phyloP scores from a whole-genome alignment of 495 filamentous ascomycete genomes.

The Penicillium paradoxum region DNA sequence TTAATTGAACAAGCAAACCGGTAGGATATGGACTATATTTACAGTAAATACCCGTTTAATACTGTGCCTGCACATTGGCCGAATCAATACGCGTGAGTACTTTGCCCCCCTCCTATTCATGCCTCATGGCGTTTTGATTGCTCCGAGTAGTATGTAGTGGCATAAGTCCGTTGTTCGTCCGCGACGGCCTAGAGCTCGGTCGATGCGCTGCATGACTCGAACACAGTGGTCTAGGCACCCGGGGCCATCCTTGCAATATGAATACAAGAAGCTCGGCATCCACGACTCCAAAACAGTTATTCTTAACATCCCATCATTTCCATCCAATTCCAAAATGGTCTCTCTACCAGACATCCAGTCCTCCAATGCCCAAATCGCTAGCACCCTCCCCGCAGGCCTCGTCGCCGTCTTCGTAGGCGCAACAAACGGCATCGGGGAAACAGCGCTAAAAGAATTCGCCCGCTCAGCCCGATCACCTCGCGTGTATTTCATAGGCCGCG shows the following conservation, averaged over 20 bases:
- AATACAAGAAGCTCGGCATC: no score
- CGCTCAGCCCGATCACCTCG: constrained; percentile 35
- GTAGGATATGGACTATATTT: constrained; percentile 12
- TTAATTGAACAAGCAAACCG: constrained; percentile 18
- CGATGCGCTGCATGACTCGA: no score
- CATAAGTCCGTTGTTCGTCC: neutral
- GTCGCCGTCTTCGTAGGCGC: constrained; percentile 58
- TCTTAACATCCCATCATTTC: neutral
- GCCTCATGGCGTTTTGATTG: neutral
- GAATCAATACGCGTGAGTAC: no score
- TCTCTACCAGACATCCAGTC: constrained; percentile 28
- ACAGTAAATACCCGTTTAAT: neutral
- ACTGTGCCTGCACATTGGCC: neutral
- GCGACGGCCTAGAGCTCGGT: neutral
- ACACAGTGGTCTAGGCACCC: no score
- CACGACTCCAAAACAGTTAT: no score
- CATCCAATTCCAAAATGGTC: constrained; percentile 25
- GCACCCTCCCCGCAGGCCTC: constrained; percentile 33
- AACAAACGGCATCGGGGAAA: constrained; percentile 58
- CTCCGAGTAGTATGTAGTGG: neutral
- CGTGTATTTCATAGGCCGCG: constrained; percentile 47
- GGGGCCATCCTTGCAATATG: neutral
- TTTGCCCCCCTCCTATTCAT: no score
- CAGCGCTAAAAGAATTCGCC: constrained; percentile 50
- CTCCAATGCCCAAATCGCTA: constrained; percentile 36